Evolutionary conservation across 2,329 filamentous ascomycete genomes (phyloP), one percentile per base, ranked within the genome.

Genomic region (Fusarium tuaranense): DNA sequence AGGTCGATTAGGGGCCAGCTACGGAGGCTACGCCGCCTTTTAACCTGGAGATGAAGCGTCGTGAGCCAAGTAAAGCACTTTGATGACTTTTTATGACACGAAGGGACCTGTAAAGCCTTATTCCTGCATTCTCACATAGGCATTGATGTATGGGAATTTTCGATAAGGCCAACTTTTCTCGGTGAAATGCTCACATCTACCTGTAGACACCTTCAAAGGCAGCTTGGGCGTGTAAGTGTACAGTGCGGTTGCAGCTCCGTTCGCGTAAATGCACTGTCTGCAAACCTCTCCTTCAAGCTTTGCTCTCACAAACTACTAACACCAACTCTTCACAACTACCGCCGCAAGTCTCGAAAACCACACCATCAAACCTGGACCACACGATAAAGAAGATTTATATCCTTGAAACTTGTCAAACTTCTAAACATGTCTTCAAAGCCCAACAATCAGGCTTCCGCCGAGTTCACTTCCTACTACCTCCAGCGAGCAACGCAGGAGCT

Each of bases 401-500:
- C 13, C 6, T 5, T 18, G 20, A 22, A n/a, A 7, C n/a, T 16
- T 13, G 1, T 12, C n/a, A 27, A 36, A 13, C 16, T 7, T 30
- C 20, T 22, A 38, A 14, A 7, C 9, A 79, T 77, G 78, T 61
- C 77, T 34, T 74, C 65, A 39, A 71, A 76, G 38, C 20, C 68
- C 63, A 66, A 72, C 27, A 69, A 39, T 14, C 65, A 75, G 38
- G 46, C 64, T n/a, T 71, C 77, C 14, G 48, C 79, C 53, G 84
- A 85, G 27, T 94, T 94, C 82, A 86, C 88, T 10, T 85, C 90
- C 12, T 92, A 90, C 80, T 95, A 95, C 81, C 88, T 95, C 57
- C 90, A 92, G 77, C 90, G 89, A 69, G 86, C 91, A 7, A 94
- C 93, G 1, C 85, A 87, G 61, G 93, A 95, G 80, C 91, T 95